Evolutionary conservation across 208 protist species (phyloP).

Genomic region (Acanthamoeba lenticulata): DNA sequence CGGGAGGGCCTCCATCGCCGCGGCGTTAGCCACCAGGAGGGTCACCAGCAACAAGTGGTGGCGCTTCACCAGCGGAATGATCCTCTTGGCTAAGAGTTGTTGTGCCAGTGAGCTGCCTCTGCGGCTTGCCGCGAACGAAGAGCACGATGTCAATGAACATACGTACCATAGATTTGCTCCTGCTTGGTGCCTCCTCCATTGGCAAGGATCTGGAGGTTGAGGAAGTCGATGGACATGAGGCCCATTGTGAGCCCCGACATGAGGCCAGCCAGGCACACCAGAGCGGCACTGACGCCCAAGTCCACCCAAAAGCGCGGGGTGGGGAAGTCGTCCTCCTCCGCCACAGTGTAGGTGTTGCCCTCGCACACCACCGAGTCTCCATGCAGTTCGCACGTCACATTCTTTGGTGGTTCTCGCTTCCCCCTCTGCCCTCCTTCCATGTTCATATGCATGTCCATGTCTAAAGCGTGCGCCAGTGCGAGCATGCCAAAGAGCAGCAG

Average conservation of each 20-base stretch:
- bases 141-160: neutral
- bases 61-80: slow-evolving; percentile 68
- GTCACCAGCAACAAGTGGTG: slow-evolving; percentile 85
- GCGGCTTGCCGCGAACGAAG: neutral
- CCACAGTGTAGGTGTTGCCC: neutral
- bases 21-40: slow-evolving; percentile 80
- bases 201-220: slow-evolving; percentile 68
- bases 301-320: slow-evolving; percentile 62
- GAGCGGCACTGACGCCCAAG: neutral
- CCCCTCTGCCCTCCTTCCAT: neutral
- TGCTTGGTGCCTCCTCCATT: slow-evolving; percentile 61
- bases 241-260: slow-evolving; percentile 85
- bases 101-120: neutral
- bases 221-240: slow-evolving; percentile 80
- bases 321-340: slow-evolving; percentile 3
- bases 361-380: slow-evolving; percentile 24
- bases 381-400: neutral
- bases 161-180: slow-evolving; percentile 64
- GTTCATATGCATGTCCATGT: too few relatives aligned
- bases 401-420: neutral
- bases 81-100: neutral
- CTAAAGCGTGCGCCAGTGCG: too few relatives aligned
- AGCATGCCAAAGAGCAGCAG: too few relatives aligned
- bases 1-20: slow-evolving; percentile 77
- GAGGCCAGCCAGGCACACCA: slow-evolving; percentile 45